Evolutionary conservation across 306 rosid genomes (phyloP), one percentile per base, ranked within the genome.

Genomic region (Cicer bijugum): DNA sequence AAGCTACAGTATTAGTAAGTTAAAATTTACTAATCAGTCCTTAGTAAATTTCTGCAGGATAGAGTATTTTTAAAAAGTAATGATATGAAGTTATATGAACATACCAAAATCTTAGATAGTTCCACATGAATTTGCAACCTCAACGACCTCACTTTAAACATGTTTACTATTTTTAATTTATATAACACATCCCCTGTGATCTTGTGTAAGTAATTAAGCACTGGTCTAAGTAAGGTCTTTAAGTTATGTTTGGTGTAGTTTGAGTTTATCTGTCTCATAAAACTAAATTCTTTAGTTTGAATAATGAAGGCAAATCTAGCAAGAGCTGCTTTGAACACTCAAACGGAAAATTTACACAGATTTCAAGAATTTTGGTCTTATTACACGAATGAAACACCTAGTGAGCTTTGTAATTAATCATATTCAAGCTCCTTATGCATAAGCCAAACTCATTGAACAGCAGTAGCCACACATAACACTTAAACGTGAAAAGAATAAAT

Each of bases 291-390:
- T 59, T 23, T 43, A 72, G 43, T 19, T 66, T 11, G 35, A 59
- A 74, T 38, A 33, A 28, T 44, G 16, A 37, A 43, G 16, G 12
- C 15, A 16, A 78, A 61, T 43, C 45, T 67, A 70, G 48, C 23
- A 46, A 2, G 4, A 67, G 62, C 80, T 48, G 7, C 20, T 61
- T 52, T 43, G 15, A 69, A 39, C 33, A 52, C 47, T 42, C 52
- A 38, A 65, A 62, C 52, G 47, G 35, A 69, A 75, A 62, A n/a
- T 70, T 53, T 9, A 51, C 67, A 50, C 35, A 28, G 63, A 62
- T 81, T 61, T 45, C 17, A 40, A 35, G 7, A 64, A 70, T 28
- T 23, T 14, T 81, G 71, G 51, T 76, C 63, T n/a, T 81, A 71
- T 71, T 51, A 76, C 80, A 70, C 17, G 17, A 44, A 70, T 53